A percentile compares a stretch with the other conserved stretches of the same genome.
Evolutionary conservation across 495 filamentous ascomycete species (phyloP).

Genomic region (Polyplosphaeria fusca): DNA sequence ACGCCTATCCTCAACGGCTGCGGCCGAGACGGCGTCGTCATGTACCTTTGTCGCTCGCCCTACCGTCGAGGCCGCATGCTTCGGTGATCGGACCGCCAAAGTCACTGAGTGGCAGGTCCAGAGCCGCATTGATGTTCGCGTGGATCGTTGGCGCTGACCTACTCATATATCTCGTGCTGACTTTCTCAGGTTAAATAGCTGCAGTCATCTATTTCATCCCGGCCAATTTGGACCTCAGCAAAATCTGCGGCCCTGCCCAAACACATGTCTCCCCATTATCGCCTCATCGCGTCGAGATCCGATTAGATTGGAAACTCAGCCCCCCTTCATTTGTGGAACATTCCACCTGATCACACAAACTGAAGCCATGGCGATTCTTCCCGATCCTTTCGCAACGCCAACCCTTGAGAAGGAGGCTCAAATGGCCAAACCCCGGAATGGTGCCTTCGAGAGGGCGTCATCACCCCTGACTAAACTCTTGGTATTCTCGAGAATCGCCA

Average conservation of each 20-base stretch:
- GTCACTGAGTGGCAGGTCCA: not conserved
- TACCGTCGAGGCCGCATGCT: conserved; percentile 3
- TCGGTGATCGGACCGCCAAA: conserved; percentile 24
- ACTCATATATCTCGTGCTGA: conserved; percentile 20
- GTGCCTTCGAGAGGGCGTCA: conserved; percentile 3
- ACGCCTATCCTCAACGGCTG: not conserved
- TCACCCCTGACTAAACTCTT: conserved; percentile 4
- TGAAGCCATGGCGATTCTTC: not conserved
- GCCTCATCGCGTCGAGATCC: conserved; percentile 5
- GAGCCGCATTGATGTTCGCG: conserved; percentile 10
- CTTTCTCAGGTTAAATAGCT: conserved; percentile 24
- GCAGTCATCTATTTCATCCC: conserved; percentile 11
- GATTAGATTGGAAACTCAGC: conserved; percentile 7
- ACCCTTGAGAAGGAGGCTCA: conserved; percentile 20
- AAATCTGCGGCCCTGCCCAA: conserved; percentile 16
- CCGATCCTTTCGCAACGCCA: conserved; percentile 1
- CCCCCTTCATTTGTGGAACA: conserved; percentile 17
- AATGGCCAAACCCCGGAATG: conserved; percentile 22
- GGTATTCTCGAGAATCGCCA: conserved; percentile 1
- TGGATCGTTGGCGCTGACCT: conserved; percentile 13
- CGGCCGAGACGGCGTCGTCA: conserved; percentile 2
- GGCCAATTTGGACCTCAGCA: conserved; percentile 13
- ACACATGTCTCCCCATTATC: conserved; percentile 9
- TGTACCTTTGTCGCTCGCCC: not conserved
- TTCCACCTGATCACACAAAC: conserved; percentile 7